Percentiles rank a stretch among this genome's conserved stretches.
These are phyloP conservation scores for Aspergillus heteromorphus DNA, from an alignment of 495 filamentous ascomycete genomes.

Conservation along the genomic window DNA sequence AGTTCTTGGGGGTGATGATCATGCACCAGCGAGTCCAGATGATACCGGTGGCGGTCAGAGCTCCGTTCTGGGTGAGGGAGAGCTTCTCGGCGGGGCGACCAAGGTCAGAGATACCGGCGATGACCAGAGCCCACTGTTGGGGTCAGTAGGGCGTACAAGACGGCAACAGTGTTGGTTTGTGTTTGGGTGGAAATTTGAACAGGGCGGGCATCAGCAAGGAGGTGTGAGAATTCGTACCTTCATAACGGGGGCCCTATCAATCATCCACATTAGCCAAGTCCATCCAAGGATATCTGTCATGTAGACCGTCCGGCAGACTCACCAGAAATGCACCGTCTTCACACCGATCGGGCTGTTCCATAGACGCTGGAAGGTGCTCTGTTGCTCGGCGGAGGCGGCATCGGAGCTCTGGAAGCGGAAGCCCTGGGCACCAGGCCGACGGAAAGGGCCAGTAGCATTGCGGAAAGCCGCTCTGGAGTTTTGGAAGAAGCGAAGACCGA, in stretches of 20 bases:
- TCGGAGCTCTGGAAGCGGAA: constrained; percentile 65
- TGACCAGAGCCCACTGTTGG: constrained; percentile 76
- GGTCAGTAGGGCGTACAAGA: constrained; percentile 3
- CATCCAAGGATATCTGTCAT: not conserved
- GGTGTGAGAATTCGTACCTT: constrained; percentile 56
- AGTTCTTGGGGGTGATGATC: constrained; percentile 89
- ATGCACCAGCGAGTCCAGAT: constrained; percentile 99
- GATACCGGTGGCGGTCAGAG: constrained; percentile 78
- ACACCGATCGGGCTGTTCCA: constrained; percentile 84
- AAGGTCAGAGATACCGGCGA: constrained; percentile 90
- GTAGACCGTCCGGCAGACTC: constrained; percentile 17
- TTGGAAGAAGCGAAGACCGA: constrained; percentile 46
- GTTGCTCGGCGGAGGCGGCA: constrained; percentile 44
- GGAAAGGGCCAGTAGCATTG: constrained; percentile 46
- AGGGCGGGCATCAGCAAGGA: constrained; percentile 3
- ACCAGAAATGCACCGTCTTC: constrained; percentile 99
- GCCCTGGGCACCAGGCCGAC: constrained; percentile 45
- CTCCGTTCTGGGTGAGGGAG: constrained; percentile 84
- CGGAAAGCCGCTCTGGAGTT: constrained; percentile 50
- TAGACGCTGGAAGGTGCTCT: constrained; percentile 63
- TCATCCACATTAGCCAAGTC: constrained; percentile 16
- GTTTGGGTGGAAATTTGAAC: not conserved
- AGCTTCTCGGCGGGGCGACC: constrained; percentile 86
- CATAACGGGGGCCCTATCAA: constrained; percentile 83
- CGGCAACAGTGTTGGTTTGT: not conserved